phyloP scores from a whole-genome alignment of 768 basidiomycete genomes.

The Terana coerulea region DNA sequence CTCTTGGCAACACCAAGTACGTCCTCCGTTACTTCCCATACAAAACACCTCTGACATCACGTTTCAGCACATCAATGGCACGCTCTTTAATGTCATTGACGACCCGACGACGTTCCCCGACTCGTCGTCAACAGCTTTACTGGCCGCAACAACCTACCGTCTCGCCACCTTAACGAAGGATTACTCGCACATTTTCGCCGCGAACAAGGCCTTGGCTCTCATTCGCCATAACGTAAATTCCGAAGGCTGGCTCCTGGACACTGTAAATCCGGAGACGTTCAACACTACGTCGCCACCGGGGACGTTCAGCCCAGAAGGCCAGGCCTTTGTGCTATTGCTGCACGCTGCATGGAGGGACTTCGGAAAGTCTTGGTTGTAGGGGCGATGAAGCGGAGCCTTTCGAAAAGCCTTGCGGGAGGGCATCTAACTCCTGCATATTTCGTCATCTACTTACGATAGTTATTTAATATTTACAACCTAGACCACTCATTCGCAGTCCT shows the following conservation, averaged over 20 bases:
- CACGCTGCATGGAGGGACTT: conserved; percentile 39
- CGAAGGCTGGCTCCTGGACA: conserved; percentile 41
- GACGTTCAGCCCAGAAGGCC: conserved; percentile 50
- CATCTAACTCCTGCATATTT: too few species aligned
- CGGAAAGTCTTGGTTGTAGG: neutral
- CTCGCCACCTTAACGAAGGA: conserved; percentile 41
- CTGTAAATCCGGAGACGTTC: conserved; percentile 52
- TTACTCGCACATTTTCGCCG: conserved; percentile 34
- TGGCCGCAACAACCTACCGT: conserved; percentile 55
- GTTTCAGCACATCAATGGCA: conserved; percentile 37
- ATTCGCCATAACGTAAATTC: conserved; percentile 35
- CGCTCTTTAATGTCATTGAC: conserved; percentile 51
- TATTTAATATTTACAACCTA: too few species aligned
- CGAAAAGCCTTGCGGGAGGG: too few species aligned
- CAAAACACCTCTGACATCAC: neutral
- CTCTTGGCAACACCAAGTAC: conserved; percentile 43
- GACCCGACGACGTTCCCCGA: conserved; percentile 49
- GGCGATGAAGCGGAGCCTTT: too few species aligned
- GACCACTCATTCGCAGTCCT: too few species aligned
- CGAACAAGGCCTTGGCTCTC: conserved; percentile 36
- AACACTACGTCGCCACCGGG: conserved; percentile 32
- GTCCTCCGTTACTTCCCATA: too few species aligned
- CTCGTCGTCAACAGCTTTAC: conserved; percentile 50
- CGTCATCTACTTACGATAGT: too few species aligned
- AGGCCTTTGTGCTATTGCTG: conserved; percentile 55